A percentile compares a stretch with the other conserved stretches of the same genome.
These are phyloP conservation scores for Podosphaera xanthii DNA, from an alignment of 2,329 filamentous ascomycete species.

Conservation along the genomic window DNA sequence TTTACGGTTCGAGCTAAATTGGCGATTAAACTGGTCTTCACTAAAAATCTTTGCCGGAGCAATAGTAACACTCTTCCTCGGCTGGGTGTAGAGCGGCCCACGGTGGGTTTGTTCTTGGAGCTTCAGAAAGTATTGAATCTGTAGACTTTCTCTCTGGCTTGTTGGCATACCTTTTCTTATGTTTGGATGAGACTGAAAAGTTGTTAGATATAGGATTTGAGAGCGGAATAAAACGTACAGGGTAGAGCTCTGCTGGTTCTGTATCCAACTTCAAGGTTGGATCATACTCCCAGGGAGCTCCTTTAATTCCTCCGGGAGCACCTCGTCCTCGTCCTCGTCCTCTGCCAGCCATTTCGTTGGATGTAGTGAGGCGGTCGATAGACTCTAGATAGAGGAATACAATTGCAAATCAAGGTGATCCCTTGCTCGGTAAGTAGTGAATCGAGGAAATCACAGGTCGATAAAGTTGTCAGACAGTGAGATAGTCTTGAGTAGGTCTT, in stretches of 20 bases:
- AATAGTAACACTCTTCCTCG: constrained; percentile 15
- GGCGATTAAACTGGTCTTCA: constrained; percentile 18
- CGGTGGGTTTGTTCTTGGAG: constrained; percentile 32
- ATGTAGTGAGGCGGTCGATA: background rate
- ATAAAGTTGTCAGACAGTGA: no score
- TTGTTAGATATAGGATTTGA: background rate
- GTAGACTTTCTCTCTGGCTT: constrained; percentile 21
- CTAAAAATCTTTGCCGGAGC: constrained; percentile 20
- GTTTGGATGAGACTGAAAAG: constrained; percentile 13
- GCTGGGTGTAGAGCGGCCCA: constrained; percentile 29
- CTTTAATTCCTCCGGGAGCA: constrained; percentile 11
- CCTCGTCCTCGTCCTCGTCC: constrained; percentile 11
- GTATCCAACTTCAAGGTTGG: constrained; percentile 14
- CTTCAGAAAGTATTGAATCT: constrained; percentile 25
- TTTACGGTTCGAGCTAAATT: constrained; percentile 14
- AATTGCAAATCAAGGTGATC: background rate
- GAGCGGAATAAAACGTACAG: constrained; percentile 16
- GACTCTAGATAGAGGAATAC: background rate
- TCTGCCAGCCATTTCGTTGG: constrained; percentile 6
- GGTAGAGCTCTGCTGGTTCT: constrained; percentile 24
- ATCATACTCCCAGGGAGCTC: constrained; percentile 15
- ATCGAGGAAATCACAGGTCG: no score
- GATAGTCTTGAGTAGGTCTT: no score
- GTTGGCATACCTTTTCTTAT: constrained; percentile 19
- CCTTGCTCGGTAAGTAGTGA: background rate